Base-by-base conservation (phyloP, 129 eudicot species). In the Centella asiatica region DNA sequence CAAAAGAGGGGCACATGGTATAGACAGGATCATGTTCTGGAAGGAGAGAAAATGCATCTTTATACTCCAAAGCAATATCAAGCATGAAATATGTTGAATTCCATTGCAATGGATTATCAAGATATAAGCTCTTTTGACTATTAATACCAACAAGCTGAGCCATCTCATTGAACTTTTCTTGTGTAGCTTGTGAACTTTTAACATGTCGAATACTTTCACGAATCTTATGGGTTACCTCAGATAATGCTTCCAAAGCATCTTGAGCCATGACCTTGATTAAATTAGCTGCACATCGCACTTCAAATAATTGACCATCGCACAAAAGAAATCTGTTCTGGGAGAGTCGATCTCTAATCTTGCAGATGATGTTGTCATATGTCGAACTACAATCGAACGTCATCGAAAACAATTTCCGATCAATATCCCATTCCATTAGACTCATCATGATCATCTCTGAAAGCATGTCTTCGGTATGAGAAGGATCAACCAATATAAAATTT, bases 401-500 rank as follows among this genome's bases (percentile, higher is more conserved):
- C 5, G 95, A 87, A 72, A 90, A 90, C 70, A 90, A 54, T 28
- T 85, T 87, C 53, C 95, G 78, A 52, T 90, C 98, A 31, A 90
- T 85, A 63, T 87, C 94, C 98, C 98, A 90, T 20, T 87, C 85
- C 88, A 84, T 84, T 74, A 90, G 70, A 65, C 85, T 74, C 22
- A 60, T 48, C 87, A 90, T 84, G 44, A 90, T 72, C 48, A 74
- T 64, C 64, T 87, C 98, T 24, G 85, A 79, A 33, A 81, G 82
- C 73, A 52, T 49, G 64, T 84, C 94, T 44, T 87, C 83, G 1
- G 90, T 78, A 65, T 73, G 85, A 70, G 88, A 78, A 69, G 81
- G 81, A 80, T 90, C 95, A 17, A 75, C 71, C 28, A 60, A 53
- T 51, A 90, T 64, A 74, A 87, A 84, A 73, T 84, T 81, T 44